Evolutionary conservation across 305 asterid genomes (phyloP).

Genomic region (Rubia tinctorum): DNA sequence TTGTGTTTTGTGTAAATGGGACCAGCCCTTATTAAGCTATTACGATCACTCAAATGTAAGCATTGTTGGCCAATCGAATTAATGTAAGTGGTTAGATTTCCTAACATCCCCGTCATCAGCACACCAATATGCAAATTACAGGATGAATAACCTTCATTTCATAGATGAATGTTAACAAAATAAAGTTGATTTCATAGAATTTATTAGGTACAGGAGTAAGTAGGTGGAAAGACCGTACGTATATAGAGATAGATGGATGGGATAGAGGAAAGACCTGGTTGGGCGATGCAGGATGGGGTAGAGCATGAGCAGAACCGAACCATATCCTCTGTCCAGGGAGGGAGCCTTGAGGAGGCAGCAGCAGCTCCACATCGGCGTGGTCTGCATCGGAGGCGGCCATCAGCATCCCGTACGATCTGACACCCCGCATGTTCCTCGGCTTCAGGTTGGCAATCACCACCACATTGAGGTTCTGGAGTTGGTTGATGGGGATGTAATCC

Average conservation of each 20-base stretch:
- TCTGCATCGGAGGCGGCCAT: conserved; percentile 94
- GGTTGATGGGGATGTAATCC: conserved; percentile 59
- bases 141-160: too few relatives aligned
- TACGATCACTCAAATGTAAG: too few relatives aligned
- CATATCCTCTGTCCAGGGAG: conserved; percentile 89
- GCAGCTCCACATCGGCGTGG: conserved; percentile 89
- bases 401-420: conserved; percentile 87
- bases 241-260: too few relatives aligned
- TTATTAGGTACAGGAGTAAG: not conserved
- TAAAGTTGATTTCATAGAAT: too few relatives aligned
- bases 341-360: conserved; percentile 76
- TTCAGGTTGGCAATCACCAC: conserved; percentile 89
- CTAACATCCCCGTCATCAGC: too few relatives aligned
- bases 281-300: conserved; percentile 42
- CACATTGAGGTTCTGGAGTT: conserved; percentile 74
- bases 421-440: conserved; percentile 97
- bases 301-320: conserved; percentile 77
- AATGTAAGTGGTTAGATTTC: too few relatives aligned
- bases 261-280: not conserved
- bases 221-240: not conserved
- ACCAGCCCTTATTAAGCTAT: too few relatives aligned
- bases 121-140: too few relatives aligned
- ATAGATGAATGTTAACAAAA: too few relatives aligned
- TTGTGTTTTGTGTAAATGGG: too few relatives aligned
- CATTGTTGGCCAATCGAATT: too few relatives aligned